Base-by-base conservation (phyloP, 169 alveolate genomes). In the Cryptosporidium ryanae region DNA sequence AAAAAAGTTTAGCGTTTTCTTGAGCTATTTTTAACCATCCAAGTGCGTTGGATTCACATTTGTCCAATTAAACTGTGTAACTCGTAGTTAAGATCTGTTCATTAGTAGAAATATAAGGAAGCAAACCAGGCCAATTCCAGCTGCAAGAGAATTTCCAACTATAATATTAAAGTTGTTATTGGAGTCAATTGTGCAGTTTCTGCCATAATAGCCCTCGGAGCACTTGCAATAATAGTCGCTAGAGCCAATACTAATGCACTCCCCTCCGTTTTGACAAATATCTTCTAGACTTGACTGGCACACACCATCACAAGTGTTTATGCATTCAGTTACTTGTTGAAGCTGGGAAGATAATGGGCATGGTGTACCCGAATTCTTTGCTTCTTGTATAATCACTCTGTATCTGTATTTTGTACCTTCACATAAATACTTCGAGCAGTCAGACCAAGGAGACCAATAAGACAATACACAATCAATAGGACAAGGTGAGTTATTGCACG, bases 391-490 rank as follows among this genome's bases (percentile, higher is more conserved):
- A 76, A 61, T 44, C 21, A 76, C 71, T 44, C 87, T 76, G 46
- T 76, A 76, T n/a, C 87, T 32, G 25, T 67, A 76, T 61, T 76
- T 76, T 2, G 87, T 76, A 12, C 76, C 87, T 8, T 55, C 68
- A 44, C 87, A 76, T 23, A 61, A 13, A 61, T 43, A 32, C 44
- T 34, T 76, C 8, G 87, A 43, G 32, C 87, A 76, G 8, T 1
- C 76, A 12, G 76, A 57, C 87, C 87, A 76, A 54, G 87, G 71
- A 18, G 76, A 59, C 87, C 87, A 76, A 13, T 3, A 18, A 13
- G 87, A 76, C 6, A 76, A 61, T 18, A 34, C 23, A 59, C 87
- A 76, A 25, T 76, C 71, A 0, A 59, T 29, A 38, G 87, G 87
- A 29, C 87, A 76, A 18, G 87, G 87, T 34, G 71, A 59, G 46